Conservation (phyloP, 129 eudicot genomes). For the Escallonia herrerae region DNA sequence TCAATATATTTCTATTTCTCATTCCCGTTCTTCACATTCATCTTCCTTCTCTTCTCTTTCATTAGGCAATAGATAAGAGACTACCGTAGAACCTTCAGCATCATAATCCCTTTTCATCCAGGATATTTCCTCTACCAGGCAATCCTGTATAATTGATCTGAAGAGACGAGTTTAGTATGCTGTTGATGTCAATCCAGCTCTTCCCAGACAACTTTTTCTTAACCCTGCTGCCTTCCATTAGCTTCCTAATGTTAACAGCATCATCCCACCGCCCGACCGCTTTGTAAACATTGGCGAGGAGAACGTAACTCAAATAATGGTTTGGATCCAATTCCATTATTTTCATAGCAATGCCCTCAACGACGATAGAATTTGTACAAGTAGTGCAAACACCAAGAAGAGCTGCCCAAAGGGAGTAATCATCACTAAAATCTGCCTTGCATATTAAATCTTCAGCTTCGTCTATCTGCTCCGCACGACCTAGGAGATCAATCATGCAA, state of each 20-base stretch:
- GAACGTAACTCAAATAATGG: constrained; percentile 76
- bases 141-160: too few relatives aligned
- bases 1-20: too few relatives aligned
- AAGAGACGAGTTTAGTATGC: constrained; percentile 6
- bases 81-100: too few relatives aligned
- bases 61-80: too few relatives aligned
- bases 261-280: constrained; percentile 65
- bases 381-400: constrained; percentile 74
- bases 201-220: constrained; percentile 65
- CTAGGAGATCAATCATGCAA: constrained; percentile 70
- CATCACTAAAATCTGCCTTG: constrained; percentile 32
- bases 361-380: constrained; percentile 42
- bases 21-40: too few relatives aligned
- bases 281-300: constrained; percentile 60
- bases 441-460: constrained; percentile 59
- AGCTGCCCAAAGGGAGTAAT: constrained; percentile 73
- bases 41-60: too few relatives aligned
- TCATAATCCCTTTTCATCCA: too few relatives aligned
- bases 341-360: constrained; percentile 69
- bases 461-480: constrained; percentile 67
- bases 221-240: constrained; percentile 64
- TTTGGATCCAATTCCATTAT: constrained; percentile 71
- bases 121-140: too few relatives aligned
- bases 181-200: constrained; percentile 70
- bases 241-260: constrained; percentile 39